A percentile compares a stretch with the other conserved stretches of the same genome.
Conservation (phyloP, 148 eudicot genomes). For the Spergularia bocconei region DNA sequence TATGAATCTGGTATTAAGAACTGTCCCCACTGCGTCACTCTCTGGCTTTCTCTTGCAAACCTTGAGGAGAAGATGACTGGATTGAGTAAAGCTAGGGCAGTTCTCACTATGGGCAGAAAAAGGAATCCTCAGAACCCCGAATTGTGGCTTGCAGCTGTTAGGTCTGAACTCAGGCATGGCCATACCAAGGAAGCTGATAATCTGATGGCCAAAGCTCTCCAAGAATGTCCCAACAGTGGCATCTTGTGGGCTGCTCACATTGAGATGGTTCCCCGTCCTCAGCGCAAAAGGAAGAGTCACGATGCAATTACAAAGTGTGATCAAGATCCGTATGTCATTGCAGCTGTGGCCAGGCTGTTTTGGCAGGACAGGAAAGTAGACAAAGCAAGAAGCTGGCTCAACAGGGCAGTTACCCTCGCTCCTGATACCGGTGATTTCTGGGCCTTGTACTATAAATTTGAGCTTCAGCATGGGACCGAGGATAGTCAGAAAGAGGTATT, state of each 20-base stretch:
- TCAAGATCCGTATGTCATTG: constrained; percentile 75
- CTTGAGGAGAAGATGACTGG: constrained; percentile 85
- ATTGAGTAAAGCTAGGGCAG: constrained; percentile 81
- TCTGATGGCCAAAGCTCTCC: constrained; percentile 93
- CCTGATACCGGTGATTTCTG: constrained; percentile 93
- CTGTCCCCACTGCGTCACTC: constrained; percentile 65
- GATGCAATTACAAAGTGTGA: constrained; percentile 77
- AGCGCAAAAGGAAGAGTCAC: constrained; percentile 68
- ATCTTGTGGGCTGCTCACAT: constrained; percentile 87
- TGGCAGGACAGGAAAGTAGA: constrained; percentile 97
- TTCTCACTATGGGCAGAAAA: constrained; percentile 81
- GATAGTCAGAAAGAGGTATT: constrained; percentile 77
- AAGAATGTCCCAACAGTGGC: constrained; percentile 90
- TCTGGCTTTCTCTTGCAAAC: constrained; percentile 89
- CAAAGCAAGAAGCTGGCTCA: constrained; percentile 81
- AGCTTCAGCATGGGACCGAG: constrained; percentile 77
- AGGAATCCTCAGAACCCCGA: constrained; percentile 83
- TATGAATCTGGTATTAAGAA: constrained; percentile 69
- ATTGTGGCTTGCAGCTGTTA: constrained; percentile 91
- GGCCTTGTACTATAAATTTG: constrained; percentile 85
- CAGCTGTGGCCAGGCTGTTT: constrained; percentile 77
- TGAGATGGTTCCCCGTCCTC: constrained; percentile 90
- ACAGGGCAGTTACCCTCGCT: constrained; percentile 78
- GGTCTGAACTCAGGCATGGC: constrained; percentile 82
- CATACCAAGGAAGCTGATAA: constrained; percentile 77